phyloP scores from a whole-genome alignment of 2,329 filamentous ascomycete species.

The Daldinia sp. region DNA sequence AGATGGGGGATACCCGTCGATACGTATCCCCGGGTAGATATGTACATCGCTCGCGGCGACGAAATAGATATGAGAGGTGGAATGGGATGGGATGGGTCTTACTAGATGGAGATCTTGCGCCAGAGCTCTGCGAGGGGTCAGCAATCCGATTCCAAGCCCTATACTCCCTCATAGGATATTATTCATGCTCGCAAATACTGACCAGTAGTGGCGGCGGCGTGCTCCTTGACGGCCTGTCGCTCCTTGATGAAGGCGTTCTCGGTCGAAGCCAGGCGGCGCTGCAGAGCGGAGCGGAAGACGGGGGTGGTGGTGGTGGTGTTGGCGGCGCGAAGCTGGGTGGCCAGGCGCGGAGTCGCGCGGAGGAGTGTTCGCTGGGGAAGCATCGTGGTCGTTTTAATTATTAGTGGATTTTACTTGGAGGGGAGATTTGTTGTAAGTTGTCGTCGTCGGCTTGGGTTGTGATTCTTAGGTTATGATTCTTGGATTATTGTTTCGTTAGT shows the following conservation, averaged over 20 bases:
- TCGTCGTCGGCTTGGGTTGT: conserved; percentile 67
- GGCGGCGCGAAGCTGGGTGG: conserved; percentile 64
- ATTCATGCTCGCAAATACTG: conserved; percentile 49
- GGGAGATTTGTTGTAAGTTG: conserved; percentile 35
- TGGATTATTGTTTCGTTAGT: too few species aligned
- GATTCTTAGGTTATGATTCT: conserved; percentile 34
- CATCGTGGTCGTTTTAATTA: conserved; percentile 58
- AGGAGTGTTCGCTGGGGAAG: conserved; percentile 68
- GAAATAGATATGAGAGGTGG: not conserved
- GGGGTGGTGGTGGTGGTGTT: conserved; percentile 45
- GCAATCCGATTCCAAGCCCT: conserved; percentile 44
- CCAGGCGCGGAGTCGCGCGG: conserved; percentile 69
- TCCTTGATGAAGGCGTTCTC: conserved; percentile 96
- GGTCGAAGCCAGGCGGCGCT: conserved; percentile 78
- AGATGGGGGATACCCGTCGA: not conserved
- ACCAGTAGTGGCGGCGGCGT: conserved; percentile 87
- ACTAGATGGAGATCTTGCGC: conserved; percentile 97
- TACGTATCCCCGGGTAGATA: not conserved
- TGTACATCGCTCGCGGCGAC: not conserved
- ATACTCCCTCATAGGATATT: not conserved
- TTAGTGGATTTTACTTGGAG: conserved; percentile 27
- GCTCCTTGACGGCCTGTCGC: conserved; percentile 87
- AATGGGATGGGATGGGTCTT: conserved; percentile 53
- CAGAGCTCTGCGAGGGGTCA: conserved; percentile 74
- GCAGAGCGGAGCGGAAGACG: conserved; percentile 63